phyloP scores from a whole-genome alignment of 1,284 basidiomycete genomes.

The Takashimella tepidaria region DNA sequence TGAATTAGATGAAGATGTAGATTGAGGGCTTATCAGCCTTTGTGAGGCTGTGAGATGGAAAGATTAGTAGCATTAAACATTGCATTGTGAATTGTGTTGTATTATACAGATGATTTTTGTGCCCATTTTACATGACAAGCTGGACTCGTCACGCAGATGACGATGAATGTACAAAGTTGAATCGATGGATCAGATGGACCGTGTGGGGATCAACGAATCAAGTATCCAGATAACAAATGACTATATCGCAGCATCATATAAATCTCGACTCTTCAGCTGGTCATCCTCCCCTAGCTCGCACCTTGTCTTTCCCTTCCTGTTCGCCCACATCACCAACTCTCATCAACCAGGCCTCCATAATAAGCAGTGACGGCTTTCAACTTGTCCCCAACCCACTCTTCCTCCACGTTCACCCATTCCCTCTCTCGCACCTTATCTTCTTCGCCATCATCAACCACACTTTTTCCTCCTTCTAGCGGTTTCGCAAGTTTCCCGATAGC shows the following conservation, averaged over 20 bases:
- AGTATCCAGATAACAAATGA: too few species aligned
- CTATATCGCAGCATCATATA: too few species aligned
- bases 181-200: too few species aligned
- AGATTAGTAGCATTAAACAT: too few species aligned
- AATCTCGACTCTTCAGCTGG: background rate
- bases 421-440: conserved; percentile 10
- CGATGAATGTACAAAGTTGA: too few species aligned
- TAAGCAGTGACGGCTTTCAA: conserved; percentile 54
- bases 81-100: too few species aligned
- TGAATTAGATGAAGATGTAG: background rate
- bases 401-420: conserved; percentile 50
- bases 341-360: conserved; percentile 48
- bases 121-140: too few species aligned
- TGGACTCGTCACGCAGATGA: too few species aligned
- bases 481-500: conserved; percentile 62
- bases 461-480: conserved; percentile 3
- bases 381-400: conserved; percentile 53
- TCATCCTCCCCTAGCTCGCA: background rate
- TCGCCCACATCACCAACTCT: conserved; percentile 12
- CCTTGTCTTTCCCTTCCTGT: background rate
- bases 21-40: background rate
- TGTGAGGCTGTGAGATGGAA: too few species aligned
- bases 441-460: conserved; percentile 4
- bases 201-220: too few species aligned
- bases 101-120: too few species aligned